Evolutionary conservation across 148 eudicot genomes (phyloP).

Genomic region (Vaccinium corymbosum): DNA sequence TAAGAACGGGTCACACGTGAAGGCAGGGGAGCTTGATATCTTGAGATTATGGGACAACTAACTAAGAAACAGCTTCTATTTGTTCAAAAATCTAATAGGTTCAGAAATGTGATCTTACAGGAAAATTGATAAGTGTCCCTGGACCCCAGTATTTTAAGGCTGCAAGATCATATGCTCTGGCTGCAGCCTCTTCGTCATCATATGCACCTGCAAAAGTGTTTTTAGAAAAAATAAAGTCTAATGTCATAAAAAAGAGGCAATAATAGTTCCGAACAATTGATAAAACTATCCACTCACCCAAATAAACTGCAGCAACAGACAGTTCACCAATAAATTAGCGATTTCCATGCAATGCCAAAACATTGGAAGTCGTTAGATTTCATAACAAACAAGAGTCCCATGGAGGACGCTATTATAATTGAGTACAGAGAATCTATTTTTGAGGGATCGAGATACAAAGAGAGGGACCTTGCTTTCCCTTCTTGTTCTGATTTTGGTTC

Average conservation of each 20-base stretch:
- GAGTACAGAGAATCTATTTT: background rate
- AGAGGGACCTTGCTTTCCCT: slow-evolving; percentile 86
- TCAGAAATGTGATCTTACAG: slow-evolving; percentile 47
- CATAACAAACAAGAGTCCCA: background rate
- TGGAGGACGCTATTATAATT: background rate
- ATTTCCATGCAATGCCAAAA: slow-evolving; percentile 28
- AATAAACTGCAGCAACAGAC: slow-evolving; percentile 61
- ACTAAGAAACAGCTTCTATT: background rate
- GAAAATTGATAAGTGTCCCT: slow-evolving; percentile 96
- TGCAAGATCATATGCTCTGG: slow-evolving; percentile 99
- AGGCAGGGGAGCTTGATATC: background rate
- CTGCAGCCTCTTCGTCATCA: slow-evolving; percentile 99
- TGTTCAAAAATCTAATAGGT: background rate
- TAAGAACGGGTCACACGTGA: background rate
- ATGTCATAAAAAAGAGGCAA: background rate
- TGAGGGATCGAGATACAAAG: background rate
- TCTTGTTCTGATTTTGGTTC: slow-evolving; percentile 98
- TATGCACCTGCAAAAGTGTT: slow-evolving; percentile 64
- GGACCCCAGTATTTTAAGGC: slow-evolving; percentile 99
- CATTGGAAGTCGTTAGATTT: slow-evolving; percentile 28
- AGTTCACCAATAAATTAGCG: slow-evolving; percentile 18
- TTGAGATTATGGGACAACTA: background rate
- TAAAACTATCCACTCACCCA: slow-evolving; percentile 54
- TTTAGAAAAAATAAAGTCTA: background rate
- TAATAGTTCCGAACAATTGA: background rate